Evolutionary conservation across 2,329 filamentous ascomycete genomes (phyloP).

Genomic region (Trichoderma cornu-damae): DNA sequence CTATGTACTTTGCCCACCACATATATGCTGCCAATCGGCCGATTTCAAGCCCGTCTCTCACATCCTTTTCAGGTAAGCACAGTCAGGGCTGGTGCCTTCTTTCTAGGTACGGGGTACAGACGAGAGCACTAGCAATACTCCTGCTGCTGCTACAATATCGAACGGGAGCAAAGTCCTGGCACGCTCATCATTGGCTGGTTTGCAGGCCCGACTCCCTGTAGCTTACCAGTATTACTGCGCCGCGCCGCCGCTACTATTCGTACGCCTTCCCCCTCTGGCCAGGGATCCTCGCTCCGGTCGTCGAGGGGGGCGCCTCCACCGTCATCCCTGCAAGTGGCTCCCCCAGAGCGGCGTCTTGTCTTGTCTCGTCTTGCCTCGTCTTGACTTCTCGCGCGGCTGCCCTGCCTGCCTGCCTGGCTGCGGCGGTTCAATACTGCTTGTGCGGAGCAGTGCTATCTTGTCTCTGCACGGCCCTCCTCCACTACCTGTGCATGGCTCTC

Average conservation of each 20-base stretch:
- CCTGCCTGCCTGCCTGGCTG: too few species aligned
- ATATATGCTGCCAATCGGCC: neutral
- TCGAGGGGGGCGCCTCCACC: conserved; percentile 15
- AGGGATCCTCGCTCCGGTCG: conserved; percentile 14
- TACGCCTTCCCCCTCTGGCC: conserved; percentile 10
- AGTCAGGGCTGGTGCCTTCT: neutral
- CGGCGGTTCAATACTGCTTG: neutral
- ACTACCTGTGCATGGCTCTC: too few species aligned
- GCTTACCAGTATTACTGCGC: conserved; percentile 15
- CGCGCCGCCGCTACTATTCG: too few species aligned
- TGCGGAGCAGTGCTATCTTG: conserved; percentile 1
- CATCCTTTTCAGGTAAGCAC: neutral
- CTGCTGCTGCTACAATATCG: neutral
- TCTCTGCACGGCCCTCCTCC: neutral
- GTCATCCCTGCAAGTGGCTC: conserved; percentile 6
- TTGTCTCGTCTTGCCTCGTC: conserved; percentile 12
- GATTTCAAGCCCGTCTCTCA: conserved; percentile 6
- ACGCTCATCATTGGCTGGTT: conserved; percentile 7
- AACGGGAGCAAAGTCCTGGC: neutral
- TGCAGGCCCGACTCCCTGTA: conserved; percentile 2
- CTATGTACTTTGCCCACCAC: neutral
- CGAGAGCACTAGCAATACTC: too few species aligned
- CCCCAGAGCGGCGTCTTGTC: conserved; percentile 12
- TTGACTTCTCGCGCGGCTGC: conserved; percentile 6
- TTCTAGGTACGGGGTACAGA: neutral